A percentile compares a stretch with the other conserved stretches of the same genome.
phyloP scores from a whole-genome alignment of 139 green algal genomes.

The Chlamydomonas asymmetrica region DNA sequence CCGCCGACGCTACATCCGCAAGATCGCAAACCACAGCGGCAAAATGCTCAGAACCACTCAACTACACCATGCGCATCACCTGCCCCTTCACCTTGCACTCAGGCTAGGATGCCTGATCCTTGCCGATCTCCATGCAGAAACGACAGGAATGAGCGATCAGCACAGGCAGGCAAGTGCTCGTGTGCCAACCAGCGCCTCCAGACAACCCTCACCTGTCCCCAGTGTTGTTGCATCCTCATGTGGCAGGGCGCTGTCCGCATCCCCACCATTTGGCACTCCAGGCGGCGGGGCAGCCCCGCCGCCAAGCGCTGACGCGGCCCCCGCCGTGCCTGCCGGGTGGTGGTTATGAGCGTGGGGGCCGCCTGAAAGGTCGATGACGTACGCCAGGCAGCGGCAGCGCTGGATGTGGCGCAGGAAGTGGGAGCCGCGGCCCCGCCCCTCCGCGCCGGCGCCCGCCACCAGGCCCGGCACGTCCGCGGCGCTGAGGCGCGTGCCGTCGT shows the following conservation, averaged over 20 bases:
- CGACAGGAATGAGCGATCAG: too few species aligned
- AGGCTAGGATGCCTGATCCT: not conserved
- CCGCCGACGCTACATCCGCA: not conserved
- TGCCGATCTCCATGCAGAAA: not conserved
- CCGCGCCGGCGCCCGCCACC: conserved; percentile 16
- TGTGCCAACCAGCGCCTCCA: not conserved
- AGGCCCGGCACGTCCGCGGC: conserved; percentile 75
- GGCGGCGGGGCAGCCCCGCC: not conserved
- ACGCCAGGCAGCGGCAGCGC: conserved; percentile 53
- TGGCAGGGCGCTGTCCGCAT: not conserved
- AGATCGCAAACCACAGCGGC: not conserved
- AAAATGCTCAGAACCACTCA: too few species aligned
- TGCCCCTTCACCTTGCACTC: not conserved
- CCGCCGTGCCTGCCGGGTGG: not conserved
- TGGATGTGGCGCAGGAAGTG: conserved; percentile 74
- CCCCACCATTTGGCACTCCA: not conserved
- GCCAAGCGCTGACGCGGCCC: not conserved
- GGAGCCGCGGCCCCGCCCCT: conserved; percentile 58
- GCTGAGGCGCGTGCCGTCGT: conserved; percentile 20
- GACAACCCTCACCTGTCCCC: not conserved
- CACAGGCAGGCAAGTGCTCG: not conserved
- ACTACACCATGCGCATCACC: too few species aligned
- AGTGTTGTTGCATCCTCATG: not conserved
- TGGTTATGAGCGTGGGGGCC: not conserved
- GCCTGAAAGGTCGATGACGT: conserved; percentile 64